phyloP scores from a whole-genome alignment of 2,329 filamentous ascomycete genomes.

The Basipetospora chlamydospora region DNA sequence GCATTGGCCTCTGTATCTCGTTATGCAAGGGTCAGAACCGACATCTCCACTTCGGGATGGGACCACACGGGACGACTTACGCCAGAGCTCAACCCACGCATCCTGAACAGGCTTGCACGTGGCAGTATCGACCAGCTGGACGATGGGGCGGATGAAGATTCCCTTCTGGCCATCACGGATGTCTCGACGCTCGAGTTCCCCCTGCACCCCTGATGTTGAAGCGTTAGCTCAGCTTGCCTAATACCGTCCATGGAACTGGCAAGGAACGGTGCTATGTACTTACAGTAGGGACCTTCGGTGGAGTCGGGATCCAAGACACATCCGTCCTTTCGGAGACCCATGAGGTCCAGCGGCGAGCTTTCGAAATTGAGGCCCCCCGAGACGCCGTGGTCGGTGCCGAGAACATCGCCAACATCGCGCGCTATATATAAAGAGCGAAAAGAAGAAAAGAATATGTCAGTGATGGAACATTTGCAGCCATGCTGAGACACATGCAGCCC shows the following conservation, averaged over 20 bases:
- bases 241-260: slow-evolving; percentile 20
- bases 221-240: too few relatives aligned
- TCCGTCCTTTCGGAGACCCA: too few relatives aligned
- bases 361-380: too few relatives aligned
- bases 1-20: slow-evolving; percentile 7
- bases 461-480: too few relatives aligned
- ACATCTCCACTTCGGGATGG: too few relatives aligned
- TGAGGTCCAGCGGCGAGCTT: too few relatives aligned
- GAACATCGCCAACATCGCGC: too few relatives aligned
- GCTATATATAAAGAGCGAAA: too few relatives aligned
- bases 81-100: slow-evolving; percentile 28
- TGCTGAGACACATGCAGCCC: too few relatives aligned
- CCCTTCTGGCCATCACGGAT: slow-evolving; percentile 25
- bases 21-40: too few relatives aligned
- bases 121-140: slow-evolving; percentile 29
- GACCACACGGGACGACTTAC: slow-evolving; percentile 8
- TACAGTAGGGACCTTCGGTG: slow-evolving; percentile 32
- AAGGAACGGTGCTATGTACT: slow-evolving; percentile 5
- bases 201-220: not conserved
- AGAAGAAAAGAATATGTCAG: too few relatives aligned
- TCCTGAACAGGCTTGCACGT: slow-evolving; percentile 27
- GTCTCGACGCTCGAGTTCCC: slow-evolving; percentile 23
- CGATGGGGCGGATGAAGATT: slow-evolving; percentile 25
- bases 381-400: too few relatives aligned
- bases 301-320: slow-evolving; percentile 31